Percentiles rank a stretch among this genome's conserved stretches.
These are phyloP conservation scores for Hypholoma fasciculare DNA, from an alignment of 768 basidiomycete genomes.

Conservation along the genomic window DNA sequence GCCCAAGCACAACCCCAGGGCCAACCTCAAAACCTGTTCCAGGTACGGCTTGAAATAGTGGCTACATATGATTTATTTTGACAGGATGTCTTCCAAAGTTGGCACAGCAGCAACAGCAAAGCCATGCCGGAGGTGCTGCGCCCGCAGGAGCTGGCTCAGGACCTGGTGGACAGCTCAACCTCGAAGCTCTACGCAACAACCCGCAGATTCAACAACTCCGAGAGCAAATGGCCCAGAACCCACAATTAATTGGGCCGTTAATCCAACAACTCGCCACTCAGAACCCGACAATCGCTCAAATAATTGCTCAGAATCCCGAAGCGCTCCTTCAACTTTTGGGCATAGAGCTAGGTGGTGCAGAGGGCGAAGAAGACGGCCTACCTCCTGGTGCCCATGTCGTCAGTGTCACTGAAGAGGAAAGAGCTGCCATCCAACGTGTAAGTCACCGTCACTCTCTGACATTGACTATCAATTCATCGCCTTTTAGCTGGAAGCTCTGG, in stretches of 20 bases:
- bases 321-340: conserved; percentile 65
- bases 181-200: conserved; percentile 56
- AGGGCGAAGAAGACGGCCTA: conserved; percentile 39
- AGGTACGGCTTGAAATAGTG: conserved; percentile 42
- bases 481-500: conserved; percentile 76
- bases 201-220: conserved; percentile 76
- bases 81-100: not conserved
- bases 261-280: conserved; percentile 76
- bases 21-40: conserved; percentile 84
- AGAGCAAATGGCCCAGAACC: conserved; percentile 73
- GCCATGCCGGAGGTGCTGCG: conserved; percentile 39
- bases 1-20: conserved; percentile 35
- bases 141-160: conserved; percentile 32
- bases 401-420: conserved; percentile 83
- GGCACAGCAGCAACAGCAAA: conserved; percentile 66
- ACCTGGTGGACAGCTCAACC: conserved; percentile 32
- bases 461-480: conserved; percentile 6
- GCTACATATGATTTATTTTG: not conserved
- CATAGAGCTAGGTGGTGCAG: conserved; percentile 38
- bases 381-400: conserved; percentile 63
- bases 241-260: conserved; percentile 72
- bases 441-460: conserved; percentile 23
- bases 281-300: conserved; percentile 77
- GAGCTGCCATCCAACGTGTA: conserved; percentile 86
- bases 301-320: conserved; percentile 72